Evolutionary conservation across 768 basidiomycete species (phyloP).

Genomic region (Leucosporidium yakuticum): DNA sequence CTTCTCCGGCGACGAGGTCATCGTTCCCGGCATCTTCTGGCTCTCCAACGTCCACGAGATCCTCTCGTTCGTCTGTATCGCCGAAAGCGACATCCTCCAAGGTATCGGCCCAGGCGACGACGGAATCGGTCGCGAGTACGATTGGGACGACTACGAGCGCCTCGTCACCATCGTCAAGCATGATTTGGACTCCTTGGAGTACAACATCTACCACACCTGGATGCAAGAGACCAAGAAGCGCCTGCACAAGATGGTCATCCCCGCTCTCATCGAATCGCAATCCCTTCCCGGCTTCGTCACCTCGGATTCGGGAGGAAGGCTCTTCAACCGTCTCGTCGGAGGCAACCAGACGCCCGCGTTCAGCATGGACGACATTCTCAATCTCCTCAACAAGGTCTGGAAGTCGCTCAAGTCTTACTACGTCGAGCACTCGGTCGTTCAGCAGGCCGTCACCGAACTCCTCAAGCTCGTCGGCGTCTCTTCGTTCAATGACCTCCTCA

Average conservation of each 20-base stretch:
- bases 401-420: conserved; percentile 97
- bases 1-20: conserved; percentile 87
- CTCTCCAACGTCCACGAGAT: conserved; percentile 99
- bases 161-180: conserved; percentile 98
- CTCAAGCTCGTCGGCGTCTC: conserved; percentile 93
- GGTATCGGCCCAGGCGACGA: conserved; percentile 96
- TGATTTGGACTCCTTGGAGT: conserved; percentile 94
- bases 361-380: conserved; percentile 97
- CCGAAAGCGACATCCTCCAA: conserved; percentile 97
- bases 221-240: conserved; percentile 98
- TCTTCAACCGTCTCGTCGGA: conserved; percentile 88
- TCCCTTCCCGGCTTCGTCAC: conserved; percentile 96
- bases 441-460: conserved; percentile 89
- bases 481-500: conserved; percentile 95
- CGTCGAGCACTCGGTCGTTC: conserved; percentile 93
- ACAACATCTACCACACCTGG: conserved; percentile 99
- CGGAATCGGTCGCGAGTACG: conserved; percentile 80
- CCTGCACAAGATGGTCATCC: conserved; percentile 94
- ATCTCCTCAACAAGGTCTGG: conserved; percentile 95
- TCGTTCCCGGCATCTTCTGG: conserved; percentile 97
- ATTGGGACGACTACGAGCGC: conserved; percentile 95
- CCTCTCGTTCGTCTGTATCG: conserved; percentile 96
- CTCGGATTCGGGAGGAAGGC: conserved; percentile 80
- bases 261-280: conserved; percentile 96
- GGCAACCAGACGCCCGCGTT: conserved; percentile 81